Base-by-base conservation (phyloP, 164 flowering plant genomes). In the Pachysandra terminalis region DNA sequence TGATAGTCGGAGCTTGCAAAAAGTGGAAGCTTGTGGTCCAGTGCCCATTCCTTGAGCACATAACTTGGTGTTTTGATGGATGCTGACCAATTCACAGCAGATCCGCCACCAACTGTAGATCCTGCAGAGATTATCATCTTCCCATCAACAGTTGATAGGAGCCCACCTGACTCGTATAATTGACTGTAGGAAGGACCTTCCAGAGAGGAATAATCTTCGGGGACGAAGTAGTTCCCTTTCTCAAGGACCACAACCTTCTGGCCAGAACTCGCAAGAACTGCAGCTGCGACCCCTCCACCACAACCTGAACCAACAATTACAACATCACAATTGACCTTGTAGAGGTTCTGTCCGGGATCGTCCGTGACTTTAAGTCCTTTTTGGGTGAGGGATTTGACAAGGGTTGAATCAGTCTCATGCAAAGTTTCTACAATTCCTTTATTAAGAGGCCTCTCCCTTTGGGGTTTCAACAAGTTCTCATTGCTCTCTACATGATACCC, bases 241-340 rank as follows among this genome's bases (percentile, higher is more conserved):
- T 88, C 90, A 5, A 88, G 77, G 61, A 88, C 77, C 3, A 86
- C 13, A 0, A 88, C 90, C 70, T 85, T 86, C 17, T 75, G 78
- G 41, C 93, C 87, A 4, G 84, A 65, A 21, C 68, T 73, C 22
- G 93, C 87, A 19, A 88, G 86, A 54, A 85, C 77, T 23, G 86
- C 88, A 14, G 94, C 94, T n/a, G 88, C 87, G 55, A 87, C 91
- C 0, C 90, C 91, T 23, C 94, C 91, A 12, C 94, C 94, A 27
- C 87, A 82, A 35, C 94, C 94, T n/a, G 88, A 85, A n/a, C 94
- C 94, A 16, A 89, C 77, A 19, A 89, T 64, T 17, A 85, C 88
- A 19, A 77, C 90, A 78, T 89, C 94, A 67, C 94, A 89, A 63
- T 80, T 75, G 75, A 89, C 80, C 66, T 73, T 81, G 69, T 19